phyloP scores from a whole-genome alignment of 1,284 basidiomycete genomes.

The Puccinia hordei region DNA sequence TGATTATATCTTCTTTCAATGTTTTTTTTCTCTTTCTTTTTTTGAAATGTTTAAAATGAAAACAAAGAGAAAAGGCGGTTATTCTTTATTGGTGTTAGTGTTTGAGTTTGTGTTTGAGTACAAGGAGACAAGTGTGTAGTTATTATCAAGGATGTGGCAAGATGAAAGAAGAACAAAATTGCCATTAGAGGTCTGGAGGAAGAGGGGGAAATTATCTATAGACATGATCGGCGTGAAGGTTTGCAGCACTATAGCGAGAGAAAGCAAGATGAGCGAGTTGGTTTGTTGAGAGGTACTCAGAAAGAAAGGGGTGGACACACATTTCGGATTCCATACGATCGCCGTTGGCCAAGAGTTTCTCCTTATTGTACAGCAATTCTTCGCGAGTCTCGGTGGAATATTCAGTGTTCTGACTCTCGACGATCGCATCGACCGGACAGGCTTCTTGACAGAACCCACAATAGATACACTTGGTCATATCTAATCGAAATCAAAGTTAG shows the following conservation, averaged over 20 bases:
- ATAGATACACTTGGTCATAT: constrained; percentile 91
- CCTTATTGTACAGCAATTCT: constrained; percentile 98
- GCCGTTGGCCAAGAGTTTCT: constrained; percentile 81
- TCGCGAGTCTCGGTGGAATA: constrained; percentile 97
- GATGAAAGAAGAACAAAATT: too few relatives aligned
- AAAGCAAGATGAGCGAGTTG: not conserved
- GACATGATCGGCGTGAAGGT: constrained; percentile 70
- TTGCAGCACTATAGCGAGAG: constrained; percentile 67
- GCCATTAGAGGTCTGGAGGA: not conserved
- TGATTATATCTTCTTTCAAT: not conserved
- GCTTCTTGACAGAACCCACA: constrained; percentile 98
- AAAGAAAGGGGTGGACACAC: not conserved
- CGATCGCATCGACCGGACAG: constrained; percentile 98
- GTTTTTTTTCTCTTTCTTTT: too few relatives aligned
- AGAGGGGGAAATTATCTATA: constrained; percentile 51
- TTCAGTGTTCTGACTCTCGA: constrained; percentile 91
- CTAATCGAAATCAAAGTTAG: constrained; percentile 61
- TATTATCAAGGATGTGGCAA: too few relatives aligned
- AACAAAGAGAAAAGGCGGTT: not conserved
- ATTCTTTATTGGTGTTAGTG: too few relatives aligned
- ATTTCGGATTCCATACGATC: constrained; percentile 96
- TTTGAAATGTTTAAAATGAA: not conserved
- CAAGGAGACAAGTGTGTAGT: too few relatives aligned
- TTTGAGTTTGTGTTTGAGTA: too few relatives aligned
- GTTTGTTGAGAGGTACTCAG: too few relatives aligned